These are phyloP conservation scores for Colletotrichum sp. DNA, from an alignment of 2,329 filamentous ascomycete species.

Conservation along the genomic window DNA sequence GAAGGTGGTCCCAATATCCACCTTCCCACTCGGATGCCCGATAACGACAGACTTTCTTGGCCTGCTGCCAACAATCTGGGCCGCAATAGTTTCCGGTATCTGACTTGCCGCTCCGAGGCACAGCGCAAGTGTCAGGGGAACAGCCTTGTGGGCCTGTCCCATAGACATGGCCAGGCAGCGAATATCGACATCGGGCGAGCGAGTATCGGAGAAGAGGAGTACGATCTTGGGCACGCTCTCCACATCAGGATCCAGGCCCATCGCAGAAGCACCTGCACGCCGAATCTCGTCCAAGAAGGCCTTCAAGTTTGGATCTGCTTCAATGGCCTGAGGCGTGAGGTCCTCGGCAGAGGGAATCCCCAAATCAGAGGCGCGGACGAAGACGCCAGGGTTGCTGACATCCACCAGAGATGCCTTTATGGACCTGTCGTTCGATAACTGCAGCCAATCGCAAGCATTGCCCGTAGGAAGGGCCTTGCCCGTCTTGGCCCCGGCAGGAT, in stretches of 20 bases:
- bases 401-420: conserved; percentile 44
- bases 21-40: conserved; percentile 50
- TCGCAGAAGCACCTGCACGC: conserved; percentile 38
- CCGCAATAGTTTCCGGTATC: conserved; percentile 46
- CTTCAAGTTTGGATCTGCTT: conserved; percentile 34
- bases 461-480: conserved; percentile 45
- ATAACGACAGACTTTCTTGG: conserved; percentile 40
- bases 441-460: conserved; percentile 34
- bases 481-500: conserved; percentile 46
- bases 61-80: conserved; percentile 30
- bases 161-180: conserved; percentile 52
- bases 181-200: conserved; percentile 38
- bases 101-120: conserved; percentile 43
- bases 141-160: conserved; percentile 49
- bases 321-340: conserved; percentile 32
- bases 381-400: conserved; percentile 46
- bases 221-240: conserved; percentile 51
- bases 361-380: conserved; percentile 38
- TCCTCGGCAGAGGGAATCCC: conserved; percentile 22
- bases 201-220: conserved; percentile 40
- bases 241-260: conserved; percentile 42
- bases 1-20: conserved; percentile 50
- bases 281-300: conserved; percentile 39
- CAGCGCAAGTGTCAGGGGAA: conserved; percentile 45
- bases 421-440: conserved; percentile 27